Percentiles rank a stretch among this genome's conserved stretches.
Evolutionary conservation across 2,329 filamentous ascomycete genomes (phyloP).

Genomic region (Nannizziopsis arthrosporioides): DNA sequence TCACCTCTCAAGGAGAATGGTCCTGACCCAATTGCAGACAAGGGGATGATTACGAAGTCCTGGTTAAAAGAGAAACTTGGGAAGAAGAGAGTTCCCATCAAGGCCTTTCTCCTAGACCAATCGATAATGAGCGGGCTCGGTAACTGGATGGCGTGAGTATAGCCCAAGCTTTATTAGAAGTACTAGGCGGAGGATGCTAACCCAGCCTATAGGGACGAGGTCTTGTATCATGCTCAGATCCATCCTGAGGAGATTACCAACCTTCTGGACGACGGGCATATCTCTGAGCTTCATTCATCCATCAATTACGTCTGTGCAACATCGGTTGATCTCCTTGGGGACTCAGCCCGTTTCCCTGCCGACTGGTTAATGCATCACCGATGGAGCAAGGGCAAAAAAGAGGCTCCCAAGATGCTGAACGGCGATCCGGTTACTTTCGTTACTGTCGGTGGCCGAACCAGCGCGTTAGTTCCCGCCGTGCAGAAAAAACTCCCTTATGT

Average conservation of each 20-base stretch:
- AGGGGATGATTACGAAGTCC: conserved; percentile 59
- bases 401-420: conserved; percentile 57
- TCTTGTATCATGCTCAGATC: conserved; percentile 75
- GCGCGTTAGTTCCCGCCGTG: conserved; percentile 69
- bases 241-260: conserved; percentile 92
- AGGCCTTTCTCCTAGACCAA: conserved; percentile 80
- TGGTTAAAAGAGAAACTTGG: conserved; percentile 63
- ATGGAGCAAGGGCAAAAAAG: conserved; percentile 81
- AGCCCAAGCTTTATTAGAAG: neutral
- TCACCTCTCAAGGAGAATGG: conserved; percentile 83
- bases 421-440: conserved; percentile 77
- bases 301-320: conserved; percentile 70
- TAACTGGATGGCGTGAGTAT: conserved; percentile 72
- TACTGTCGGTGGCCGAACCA: conserved; percentile 83
- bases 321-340: conserved; percentile 65
- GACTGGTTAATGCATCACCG: conserved; percentile 81
- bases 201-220: conserved; percentile 53
- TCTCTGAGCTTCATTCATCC: conserved; percentile 57
- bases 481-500: conserved; percentile 69
- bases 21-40: conserved; percentile 80
- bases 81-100: conserved; percentile 72
- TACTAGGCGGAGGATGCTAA: conserved; percentile 3
- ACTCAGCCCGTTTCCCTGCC: conserved; percentile 72
- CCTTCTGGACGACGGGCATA: conserved; percentile 60
- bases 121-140: conserved; percentile 81